phyloP scores from a whole-genome alignment of 2,329 filamentous ascomycete species.

The Nemania diffusa region DNA sequence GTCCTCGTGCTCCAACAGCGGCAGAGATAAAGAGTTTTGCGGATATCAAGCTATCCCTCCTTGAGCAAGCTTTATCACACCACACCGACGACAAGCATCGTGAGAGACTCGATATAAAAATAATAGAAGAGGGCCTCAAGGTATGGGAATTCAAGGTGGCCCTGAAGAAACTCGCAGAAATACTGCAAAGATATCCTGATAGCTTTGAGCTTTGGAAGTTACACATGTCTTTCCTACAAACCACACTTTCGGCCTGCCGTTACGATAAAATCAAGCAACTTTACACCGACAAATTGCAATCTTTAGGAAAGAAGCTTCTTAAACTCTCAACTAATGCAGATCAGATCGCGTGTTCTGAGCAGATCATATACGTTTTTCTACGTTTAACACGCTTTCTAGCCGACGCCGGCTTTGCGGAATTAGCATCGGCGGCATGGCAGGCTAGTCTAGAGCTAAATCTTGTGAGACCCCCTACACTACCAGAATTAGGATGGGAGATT shows the following conservation, averaged over 20 bases:
- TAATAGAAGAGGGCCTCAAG: constrained; percentile 78
- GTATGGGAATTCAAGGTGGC: constrained; percentile 76
- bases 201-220: constrained; percentile 77
- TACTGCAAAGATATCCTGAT: constrained; percentile 64
- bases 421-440: constrained; percentile 85
- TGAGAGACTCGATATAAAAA: constrained; percentile 70
- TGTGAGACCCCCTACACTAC: constrained; percentile 60
- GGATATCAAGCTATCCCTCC: constrained; percentile 82
- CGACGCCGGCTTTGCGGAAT: constrained; percentile 81
- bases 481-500: constrained; percentile 44
- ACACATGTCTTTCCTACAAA: constrained; percentile 78
- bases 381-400: constrained; percentile 78
- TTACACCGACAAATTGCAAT: constrained; percentile 68
- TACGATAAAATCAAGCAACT: constrained; percentile 72
- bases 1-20: constrained; percentile 59
- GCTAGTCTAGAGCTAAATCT: constrained; percentile 78
- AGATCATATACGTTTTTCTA: constrained; percentile 77
- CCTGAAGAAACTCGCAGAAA: constrained; percentile 71
- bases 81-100: constrained; percentile 59
- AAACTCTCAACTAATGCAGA: constrained; percentile 15
- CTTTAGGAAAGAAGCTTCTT: constrained; percentile 38
- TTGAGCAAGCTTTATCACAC: constrained; percentile 78
- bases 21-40: constrained; percentile 76
- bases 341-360: constrained; percentile 45
- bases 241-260: constrained; percentile 71